Conservation (phyloP, 2,329 filamentous ascomycete species). For the Fusarium drepaniforme region DNA sequence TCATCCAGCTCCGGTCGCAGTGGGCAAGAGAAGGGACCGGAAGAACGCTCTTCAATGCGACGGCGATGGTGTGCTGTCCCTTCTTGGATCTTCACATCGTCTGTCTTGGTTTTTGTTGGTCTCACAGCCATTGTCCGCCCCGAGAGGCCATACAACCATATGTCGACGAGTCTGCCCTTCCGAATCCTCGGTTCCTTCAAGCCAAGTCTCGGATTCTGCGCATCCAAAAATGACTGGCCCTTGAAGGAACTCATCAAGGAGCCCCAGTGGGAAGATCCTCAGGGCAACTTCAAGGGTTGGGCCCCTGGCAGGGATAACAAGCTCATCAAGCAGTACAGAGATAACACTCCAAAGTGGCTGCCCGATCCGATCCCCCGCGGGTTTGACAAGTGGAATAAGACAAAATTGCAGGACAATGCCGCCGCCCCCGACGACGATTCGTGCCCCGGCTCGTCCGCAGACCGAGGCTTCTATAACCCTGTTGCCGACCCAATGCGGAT, state of each 20-base stretch:
- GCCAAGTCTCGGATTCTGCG: constrained; percentile 37
- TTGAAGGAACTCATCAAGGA: constrained; percentile 43
- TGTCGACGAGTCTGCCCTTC: constrained; percentile 47
- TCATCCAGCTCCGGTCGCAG: constrained; percentile 10
- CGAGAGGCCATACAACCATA: constrained; percentile 45
- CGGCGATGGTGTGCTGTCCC: constrained; percentile 24
- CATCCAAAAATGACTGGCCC: constrained; percentile 42
- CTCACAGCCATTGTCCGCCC: constrained; percentile 41
- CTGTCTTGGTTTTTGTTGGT: constrained; percentile 33
- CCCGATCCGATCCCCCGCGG: constrained; percentile 41
- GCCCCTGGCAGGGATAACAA: constrained; percentile 45
- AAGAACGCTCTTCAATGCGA: constrained; percentile 3
- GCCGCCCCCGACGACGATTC: constrained; percentile 16
- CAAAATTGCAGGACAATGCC: constrained; percentile 43
- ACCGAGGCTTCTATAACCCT: constrained; percentile 49
- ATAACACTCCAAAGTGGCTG: constrained; percentile 44
- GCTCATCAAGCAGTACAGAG: constrained; percentile 39
- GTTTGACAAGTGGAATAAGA: constrained; percentile 45
- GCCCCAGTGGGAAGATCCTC: constrained; percentile 40
- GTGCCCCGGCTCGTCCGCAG: constrained; percentile 26
- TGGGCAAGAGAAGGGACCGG: constrained; percentile 20
- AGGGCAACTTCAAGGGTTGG: constrained; percentile 49
- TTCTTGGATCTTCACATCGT: constrained; percentile 21
- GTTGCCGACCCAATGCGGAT: constrained; percentile 55
- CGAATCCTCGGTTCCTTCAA: constrained; percentile 42